A percentile compares a stretch with the other conserved stretches of the same genome.
These are phyloP conservation scores for Hepatocystis sp. DNA, from an alignment of 169 alveolate genomes.

Conservation along the genomic window DNA sequence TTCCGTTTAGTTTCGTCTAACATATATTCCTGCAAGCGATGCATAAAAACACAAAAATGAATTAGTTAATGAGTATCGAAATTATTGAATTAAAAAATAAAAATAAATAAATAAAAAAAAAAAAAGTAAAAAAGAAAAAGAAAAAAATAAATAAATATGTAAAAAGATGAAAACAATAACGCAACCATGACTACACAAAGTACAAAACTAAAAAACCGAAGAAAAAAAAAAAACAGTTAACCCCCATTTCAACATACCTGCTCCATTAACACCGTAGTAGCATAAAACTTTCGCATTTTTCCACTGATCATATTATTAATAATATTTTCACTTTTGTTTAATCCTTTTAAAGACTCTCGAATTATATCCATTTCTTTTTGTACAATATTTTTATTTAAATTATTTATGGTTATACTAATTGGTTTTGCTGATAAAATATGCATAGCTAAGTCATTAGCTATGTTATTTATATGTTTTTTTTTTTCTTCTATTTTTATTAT, in stretches of 20 bases:
- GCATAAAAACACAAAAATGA: not conserved
- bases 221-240: too few relatives aligned
- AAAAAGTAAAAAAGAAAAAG: too few relatives aligned
- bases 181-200: too few relatives aligned
- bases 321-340: slow-evolving; percentile 45
- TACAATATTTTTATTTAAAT: slow-evolving; percentile 19
- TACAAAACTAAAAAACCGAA: too few relatives aligned
- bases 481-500: slow-evolving; percentile 30
- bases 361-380: slow-evolving; percentile 39
- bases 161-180: too few relatives aligned
- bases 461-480: slow-evolving; percentile 8
- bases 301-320: slow-evolving; percentile 42
- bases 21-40: slow-evolving; percentile 46
- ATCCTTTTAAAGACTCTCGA: slow-evolving; percentile 19
- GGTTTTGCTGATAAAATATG: slow-evolving; percentile 70
- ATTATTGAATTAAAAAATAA: too few relatives aligned
- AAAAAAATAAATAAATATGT: too few relatives aligned
- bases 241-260: slow-evolving; percentile 52
- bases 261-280: slow-evolving; percentile 30
- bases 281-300: slow-evolving; percentile 42
- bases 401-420: slow-evolving; percentile 21
- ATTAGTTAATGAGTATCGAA: not conserved
- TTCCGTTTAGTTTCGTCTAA: slow-evolving; percentile 70
- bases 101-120: slow-evolving; percentile 4
- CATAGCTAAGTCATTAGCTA: slow-evolving; percentile 58